Evolutionary conservation across 2,329 filamentous ascomycete genomes (phyloP), one percentile per base, ranked within the genome.

Genomic region (Fusarium anguioides): DNA sequence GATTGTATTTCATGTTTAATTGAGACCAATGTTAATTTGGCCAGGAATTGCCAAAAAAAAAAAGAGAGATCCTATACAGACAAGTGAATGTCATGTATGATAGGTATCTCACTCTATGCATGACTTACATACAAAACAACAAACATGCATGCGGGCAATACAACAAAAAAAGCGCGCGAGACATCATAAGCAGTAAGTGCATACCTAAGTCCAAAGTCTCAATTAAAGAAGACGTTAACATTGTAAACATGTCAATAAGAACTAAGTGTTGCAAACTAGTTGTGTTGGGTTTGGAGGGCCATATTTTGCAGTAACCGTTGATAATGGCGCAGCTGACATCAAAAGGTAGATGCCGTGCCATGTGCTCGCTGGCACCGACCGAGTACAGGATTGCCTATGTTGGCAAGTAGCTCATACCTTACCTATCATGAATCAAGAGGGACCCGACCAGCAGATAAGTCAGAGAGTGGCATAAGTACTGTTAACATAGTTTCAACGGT

Each of bases 61-160:
- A 46, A 26, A 39, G 20, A 23, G n/a, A n/a, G n/a, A n/a, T n/a
- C n/a, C n/a, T n/a, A n/a, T n/a, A n/a, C n/a, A n/a, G n/a, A n/a
- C n/a, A n/a, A n/a, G n/a, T n/a, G n/a, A n/a, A n/a, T n/a, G n/a
- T n/a, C n/a, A n/a, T n/a, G n/a, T n/a, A n/a, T n/a, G n/a, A n/a
- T n/a, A n/a, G 2, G 27, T 17, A 17, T 50, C 14, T 35, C 26
- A 44, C 36, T 46, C 26, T 29, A 58, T 64, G 33, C 61, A 58
- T 27, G 39, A 64, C 42, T 64, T 47, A 36, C 35, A 65, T 27
- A n/a, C 18, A 42, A 66, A 65, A 65, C 46, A 61, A 61, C 41
- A 65, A 66, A 60, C 52, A 66, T 62, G 57, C 41, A 49, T 47
- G 54, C 26, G 42, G 48, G 52, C 18, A 37, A 60, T 60, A 50